phyloP scores from a whole-genome alignment of 345 rosid genomes.

The Citrus glauca region DNA sequence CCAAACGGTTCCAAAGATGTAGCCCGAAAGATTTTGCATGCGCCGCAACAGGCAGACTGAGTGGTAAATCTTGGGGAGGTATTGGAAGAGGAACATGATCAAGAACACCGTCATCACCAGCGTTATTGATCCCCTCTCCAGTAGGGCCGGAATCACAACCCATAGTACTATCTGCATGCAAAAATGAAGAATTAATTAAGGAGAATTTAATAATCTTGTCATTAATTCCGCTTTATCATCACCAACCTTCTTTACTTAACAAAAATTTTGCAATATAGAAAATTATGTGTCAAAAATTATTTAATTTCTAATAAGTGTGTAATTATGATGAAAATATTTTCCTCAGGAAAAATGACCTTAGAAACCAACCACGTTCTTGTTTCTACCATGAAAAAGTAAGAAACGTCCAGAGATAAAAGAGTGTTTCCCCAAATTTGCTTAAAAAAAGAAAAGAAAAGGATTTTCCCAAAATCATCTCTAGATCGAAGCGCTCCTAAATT shows the following conservation, averaged over 20 bases:
- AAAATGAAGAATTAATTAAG: too few relatives aligned
- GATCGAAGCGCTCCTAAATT: background rate
- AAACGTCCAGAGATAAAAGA: too few relatives aligned
- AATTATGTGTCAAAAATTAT: too few relatives aligned
- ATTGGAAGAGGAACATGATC: constrained; percentile 76
- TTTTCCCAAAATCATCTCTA: background rate
- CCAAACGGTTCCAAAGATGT: constrained; percentile 95
- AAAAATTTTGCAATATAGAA: too few relatives aligned
- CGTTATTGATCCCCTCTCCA: constrained; percentile 61
- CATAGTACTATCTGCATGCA: constrained; percentile 65
- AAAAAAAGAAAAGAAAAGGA: too few relatives aligned
- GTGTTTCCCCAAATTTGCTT: too few relatives aligned
- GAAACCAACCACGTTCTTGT: background rate
- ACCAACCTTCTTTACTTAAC: too few relatives aligned
- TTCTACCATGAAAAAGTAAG: background rate
- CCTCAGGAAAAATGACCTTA: background rate
- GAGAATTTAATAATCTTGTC: too few relatives aligned
- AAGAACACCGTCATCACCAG: constrained; percentile 61
- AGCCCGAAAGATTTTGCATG: constrained; percentile 85
- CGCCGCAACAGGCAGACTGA: constrained; percentile 82
- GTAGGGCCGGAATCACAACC: constrained; percentile 64
- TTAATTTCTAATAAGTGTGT: too few relatives aligned
- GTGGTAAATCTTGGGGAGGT: constrained; percentile 91
- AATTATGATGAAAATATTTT: too few relatives aligned
- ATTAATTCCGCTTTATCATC: too few relatives aligned